Evolutionary conservation across 1,139 yeast species (phyloP), one percentile per base, ranked within the genome.

Genomic region (Candida tunisiensis): DNA sequence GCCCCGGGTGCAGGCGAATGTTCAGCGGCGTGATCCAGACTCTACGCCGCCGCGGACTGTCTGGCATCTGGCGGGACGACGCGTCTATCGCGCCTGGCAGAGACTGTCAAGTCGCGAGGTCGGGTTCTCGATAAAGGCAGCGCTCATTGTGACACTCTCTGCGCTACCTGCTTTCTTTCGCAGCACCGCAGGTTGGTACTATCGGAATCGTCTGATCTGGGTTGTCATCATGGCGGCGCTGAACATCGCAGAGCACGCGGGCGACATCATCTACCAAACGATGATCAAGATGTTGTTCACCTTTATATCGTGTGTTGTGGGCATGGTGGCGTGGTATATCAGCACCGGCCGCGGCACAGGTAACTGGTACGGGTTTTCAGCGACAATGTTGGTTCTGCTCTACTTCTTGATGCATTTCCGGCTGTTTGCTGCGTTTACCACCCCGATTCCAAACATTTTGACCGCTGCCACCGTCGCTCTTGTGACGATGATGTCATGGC

Each of bases 321-420:
- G 51, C 1, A 36, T 51, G 40, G 47, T 46, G 2, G 44, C 38
- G 5, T 53, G 57, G 57, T 53, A 52, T 29, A 49, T 53, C 8
- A 37, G 44, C 2, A 35, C 52, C 4, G 52, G 53, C 5, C 32
- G 28, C 18, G 51, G 54, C 7, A 10, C 26, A 1, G 53, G 55
- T 1, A 50, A 48, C 26, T 39, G 37, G 1, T 47, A 36, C 25
- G 57, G 58, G 2, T 42, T 41, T 25, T 53, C 48, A 1, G 50
- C 44, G 1, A 49, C 46, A 8, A 36, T 38, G n/a, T 47, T 43
- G 2, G 45, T 45, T 13, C 34, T 42, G 4, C 36, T 38, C 28
- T 27, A 42, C 10, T 34, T 37, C 14, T 29, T 51, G 14, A 35
- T 39, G 13, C 49, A 37, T 27, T 47, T 47, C 27, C 35, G 58